Conservation (phyloP, 2,329 filamentous ascomycete species). For the Nemania bipapillata region DNA sequence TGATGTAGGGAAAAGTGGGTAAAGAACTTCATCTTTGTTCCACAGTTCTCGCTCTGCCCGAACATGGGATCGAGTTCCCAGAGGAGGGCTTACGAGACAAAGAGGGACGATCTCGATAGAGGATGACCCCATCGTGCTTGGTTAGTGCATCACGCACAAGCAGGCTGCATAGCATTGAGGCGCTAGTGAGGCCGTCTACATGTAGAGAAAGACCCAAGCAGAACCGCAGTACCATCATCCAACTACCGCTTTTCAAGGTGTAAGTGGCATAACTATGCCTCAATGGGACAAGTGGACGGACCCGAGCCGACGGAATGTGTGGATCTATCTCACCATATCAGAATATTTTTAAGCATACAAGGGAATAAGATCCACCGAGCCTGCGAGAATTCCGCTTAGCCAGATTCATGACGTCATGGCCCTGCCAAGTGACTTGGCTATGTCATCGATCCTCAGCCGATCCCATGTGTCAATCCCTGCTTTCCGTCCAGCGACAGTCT, state of each 20-base stretch:
- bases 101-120: not conserved
- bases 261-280: conserved; percentile 8
- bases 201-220: not conserved
- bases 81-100: not conserved
- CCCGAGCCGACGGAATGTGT: conserved; percentile 7
- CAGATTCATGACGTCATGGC: not conserved
- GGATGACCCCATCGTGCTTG: conserved; percentile 11
- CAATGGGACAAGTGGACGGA: conserved; percentile 5
- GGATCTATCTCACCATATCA: conserved; percentile 11
- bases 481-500: not conserved
- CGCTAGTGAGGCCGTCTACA: not conserved
- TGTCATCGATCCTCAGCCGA: conserved; percentile 13
- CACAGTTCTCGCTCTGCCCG: conserved; percentile 18
- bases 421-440: conserved; percentile 22
- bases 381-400: not conserved
- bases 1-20: conserved; percentile 19
- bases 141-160: not conserved
- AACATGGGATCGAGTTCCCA: not conserved
- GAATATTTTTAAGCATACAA: conserved; percentile 14
- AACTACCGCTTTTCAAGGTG: not conserved
- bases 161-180: not conserved
- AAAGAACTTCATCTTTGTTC: conserved; percentile 4
- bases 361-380: conserved; percentile 5
- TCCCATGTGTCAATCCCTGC: conserved; percentile 11
- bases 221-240: not conserved